phyloP scores from a whole-genome alignment of 2,329 filamentous ascomycete species.

The Berkeleyomyces basicola region DNA sequence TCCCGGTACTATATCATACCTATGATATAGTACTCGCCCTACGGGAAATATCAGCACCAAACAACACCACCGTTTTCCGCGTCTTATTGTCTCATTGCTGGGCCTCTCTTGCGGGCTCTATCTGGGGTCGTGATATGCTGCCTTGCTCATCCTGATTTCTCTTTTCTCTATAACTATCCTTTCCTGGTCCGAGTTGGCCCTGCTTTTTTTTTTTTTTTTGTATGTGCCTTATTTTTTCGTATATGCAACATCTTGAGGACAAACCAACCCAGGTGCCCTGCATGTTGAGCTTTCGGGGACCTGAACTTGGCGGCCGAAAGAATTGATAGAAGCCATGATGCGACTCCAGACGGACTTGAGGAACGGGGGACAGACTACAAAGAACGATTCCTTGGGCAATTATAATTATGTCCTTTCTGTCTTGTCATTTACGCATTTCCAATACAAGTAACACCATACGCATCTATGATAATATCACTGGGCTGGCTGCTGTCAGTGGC shows the following conservation, averaged over 20 bases:
- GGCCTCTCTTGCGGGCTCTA: no score
- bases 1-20: no score
- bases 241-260: not conserved
- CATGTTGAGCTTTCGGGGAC: not conserved
- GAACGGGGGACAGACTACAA: not conserved
- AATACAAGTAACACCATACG: no score
- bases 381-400: not conserved
- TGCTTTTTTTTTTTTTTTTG: not conserved
- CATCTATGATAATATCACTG: no score
- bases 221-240: not conserved
- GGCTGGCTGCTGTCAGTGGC: no score
- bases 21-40: no score
- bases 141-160: no score
- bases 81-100: no score
- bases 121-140: no score
- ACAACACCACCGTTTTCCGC: no score
- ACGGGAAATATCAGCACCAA: no score
- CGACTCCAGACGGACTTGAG: not conserved
- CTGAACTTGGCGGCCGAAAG: not conserved
- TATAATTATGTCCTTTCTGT: not conserved
- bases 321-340: not conserved
- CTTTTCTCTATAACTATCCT: no score
- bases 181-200: not conserved
- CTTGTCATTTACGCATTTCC: not conserved
- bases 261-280: not conserved